phyloP scores from a whole-genome alignment of 805 yeast genomes.

The Starmerella ratchasimensis region DNA sequence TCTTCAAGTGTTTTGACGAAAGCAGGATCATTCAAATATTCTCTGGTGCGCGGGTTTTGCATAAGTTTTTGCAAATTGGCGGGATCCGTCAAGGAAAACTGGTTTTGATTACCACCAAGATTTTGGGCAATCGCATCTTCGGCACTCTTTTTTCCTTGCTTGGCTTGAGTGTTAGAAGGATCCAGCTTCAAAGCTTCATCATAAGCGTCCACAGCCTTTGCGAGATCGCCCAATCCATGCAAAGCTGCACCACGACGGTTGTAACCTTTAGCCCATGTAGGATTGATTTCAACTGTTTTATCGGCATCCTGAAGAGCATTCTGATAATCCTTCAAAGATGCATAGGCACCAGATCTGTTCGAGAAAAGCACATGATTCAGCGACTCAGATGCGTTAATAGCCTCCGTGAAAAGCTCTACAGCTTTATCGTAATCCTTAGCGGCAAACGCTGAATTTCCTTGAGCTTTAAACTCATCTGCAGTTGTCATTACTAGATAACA shows the following conservation, averaged over 20 bases:
- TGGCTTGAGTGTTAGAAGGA: conserved; percentile 78
- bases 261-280: conserved; percentile 91
- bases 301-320: conserved; percentile 77
- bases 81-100: conserved; percentile 69
- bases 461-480: conserved; percentile 42
- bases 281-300: conserved; percentile 65
- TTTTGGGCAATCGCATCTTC: conserved; percentile 43
- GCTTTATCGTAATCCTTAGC: conserved; percentile 77
- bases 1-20: conserved; percentile 52
- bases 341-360: conserved; percentile 83
- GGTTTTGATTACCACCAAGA: conserved; percentile 30
- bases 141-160: conserved; percentile 63
- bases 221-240: conserved; percentile 71
- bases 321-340: conserved; percentile 60
- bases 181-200: conserved; percentile 76
- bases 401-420: conserved; percentile 65
- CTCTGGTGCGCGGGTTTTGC: conserved; percentile 76
- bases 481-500: conserved; percentile 2
- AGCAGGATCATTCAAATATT: conserved; percentile 73
- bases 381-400: conserved; percentile 56
- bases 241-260: conserved; percentile 88
- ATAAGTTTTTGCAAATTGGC: conserved; percentile 59
- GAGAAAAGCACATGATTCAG: conserved; percentile 91
- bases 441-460: conserved; percentile 86
- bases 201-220: conserved; percentile 91